Evolutionary conservation across 345 rosid species (phyloP).

Genomic region (Linum usitatissimum): DNA sequence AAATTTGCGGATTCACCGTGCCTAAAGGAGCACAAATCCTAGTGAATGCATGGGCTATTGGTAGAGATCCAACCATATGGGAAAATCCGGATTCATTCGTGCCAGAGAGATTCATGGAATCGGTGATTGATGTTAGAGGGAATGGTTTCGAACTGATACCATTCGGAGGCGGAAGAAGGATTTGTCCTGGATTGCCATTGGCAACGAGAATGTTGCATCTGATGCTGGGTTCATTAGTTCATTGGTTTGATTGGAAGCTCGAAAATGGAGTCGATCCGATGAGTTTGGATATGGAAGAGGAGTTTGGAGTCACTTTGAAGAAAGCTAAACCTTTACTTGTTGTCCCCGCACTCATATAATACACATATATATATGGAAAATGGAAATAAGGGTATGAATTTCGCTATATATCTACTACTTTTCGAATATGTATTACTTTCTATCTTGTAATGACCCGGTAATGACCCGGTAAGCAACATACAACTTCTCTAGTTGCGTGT

Average conservation of each 20-base stretch:
- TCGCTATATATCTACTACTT: no score
- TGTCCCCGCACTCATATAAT: slow-evolving; percentile 6
- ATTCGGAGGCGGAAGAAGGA: slow-evolving; percentile 35
- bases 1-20: slow-evolving; percentile 23
- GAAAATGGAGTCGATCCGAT: slow-evolving; percentile 19
- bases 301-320: slow-evolving; percentile 24
- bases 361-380: no score
- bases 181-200: slow-evolving; percentile 37
- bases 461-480: no score
- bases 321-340: slow-evolving; percentile 30
- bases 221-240: slow-evolving; percentile 31
- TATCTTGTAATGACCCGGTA: no score
- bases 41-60: slow-evolving; percentile 43
- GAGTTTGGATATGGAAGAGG: slow-evolving; percentile 27
- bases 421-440: no score
- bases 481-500: no score
- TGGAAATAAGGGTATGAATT: no score
- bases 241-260: slow-evolving; percentile 34
- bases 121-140: slow-evolving; percentile 25
- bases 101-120: slow-evolving; percentile 38
- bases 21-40: slow-evolving; percentile 34
- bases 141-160: slow-evolving; percentile 28
- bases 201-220: slow-evolving; percentile 30
- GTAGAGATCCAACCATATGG: slow-evolving; percentile 34
- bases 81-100: slow-evolving; percentile 21